Evolutionary conservation across 345 rosid species (phyloP), one percentile per base, ranked within the genome.

Genomic region (Populus pruinosa): DNA sequence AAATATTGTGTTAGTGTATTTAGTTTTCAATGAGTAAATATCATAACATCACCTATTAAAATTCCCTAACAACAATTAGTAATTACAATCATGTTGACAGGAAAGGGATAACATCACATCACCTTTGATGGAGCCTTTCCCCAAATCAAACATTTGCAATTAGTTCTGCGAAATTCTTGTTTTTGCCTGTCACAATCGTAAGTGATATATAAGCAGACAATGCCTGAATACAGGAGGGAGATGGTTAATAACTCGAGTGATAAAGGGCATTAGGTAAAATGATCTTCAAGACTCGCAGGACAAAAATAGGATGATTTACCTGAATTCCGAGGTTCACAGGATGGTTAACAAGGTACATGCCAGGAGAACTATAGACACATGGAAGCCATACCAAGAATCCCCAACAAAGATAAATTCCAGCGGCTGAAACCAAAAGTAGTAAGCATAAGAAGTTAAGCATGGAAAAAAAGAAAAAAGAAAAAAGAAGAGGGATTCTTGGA

Each of bases 351-450:
- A 96, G 92, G 90, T 96, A 96, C 98, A 96, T 85, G 86, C 97
- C 97, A 65, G 99, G 98, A 77, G 99, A 96, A 36, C 98, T 93
- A 84, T 93, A 96, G 6, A 96, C 76, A 65, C 96, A 96, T 73
- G 99, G 99, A 82, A 96, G 97, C 99, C 99, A 93, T 67, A 93
- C 99, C 86, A 96, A 87, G 89, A 97, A 96, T 69, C 99, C 99
- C 99, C 99, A 96, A 44, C 97, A 96, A 23, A 96, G 93, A 73
- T 96, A 96, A 85, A 96, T 93, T 33, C 98, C 98, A 86, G 99
- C 97, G 92, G 96, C 76, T 78, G 73, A 71, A 69, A 61, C 65
- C 71, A 70, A 71, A n/a, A 72, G 44, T 2, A 44, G 49, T 44
- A 44, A 44, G 49, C 49, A 43, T 11, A 43, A 2, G 14, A 11